These are phyloP conservation scores for Myxozyma melibiosi DNA, from an alignment of 805 yeast species.

Conservation along the genomic window DNA sequence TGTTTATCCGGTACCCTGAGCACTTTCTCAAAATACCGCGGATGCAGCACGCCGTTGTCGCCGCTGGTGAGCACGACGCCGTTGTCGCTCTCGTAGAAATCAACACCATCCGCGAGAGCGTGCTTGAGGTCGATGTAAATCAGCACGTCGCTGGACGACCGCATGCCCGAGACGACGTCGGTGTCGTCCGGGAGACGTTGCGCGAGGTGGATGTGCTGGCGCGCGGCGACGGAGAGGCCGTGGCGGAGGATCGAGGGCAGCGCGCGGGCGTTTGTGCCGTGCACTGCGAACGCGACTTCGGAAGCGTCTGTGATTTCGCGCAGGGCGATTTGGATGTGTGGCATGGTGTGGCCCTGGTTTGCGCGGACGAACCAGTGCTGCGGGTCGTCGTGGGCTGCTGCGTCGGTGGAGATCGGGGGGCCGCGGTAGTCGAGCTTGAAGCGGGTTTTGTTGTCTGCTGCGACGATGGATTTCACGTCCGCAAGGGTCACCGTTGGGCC, in stretches of 20 bases:
- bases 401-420: slow-evolving; percentile 10
- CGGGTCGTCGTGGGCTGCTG: background rate
- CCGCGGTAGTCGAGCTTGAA: slow-evolving; percentile 53
- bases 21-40: slow-evolving; percentile 49
- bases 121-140: slow-evolving; percentile 63
- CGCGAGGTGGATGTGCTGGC: slow-evolving; percentile 89
- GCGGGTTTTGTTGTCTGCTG: slow-evolving; percentile 67
- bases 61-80: slow-evolving; percentile 75
- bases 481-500: slow-evolving; percentile 60
- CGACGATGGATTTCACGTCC: slow-evolving; percentile 65
- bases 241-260: slow-evolving; percentile 51
- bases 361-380: slow-evolving; percentile 65
- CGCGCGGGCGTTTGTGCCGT: slow-evolving; percentile 66
- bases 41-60: slow-evolving; percentile 55
- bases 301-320: slow-evolving; percentile 43
- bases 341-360: slow-evolving; percentile 86
- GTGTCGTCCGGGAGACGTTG: slow-evolving; percentile 53
- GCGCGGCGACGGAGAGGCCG: slow-evolving; percentile 66
- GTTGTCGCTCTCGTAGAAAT: slow-evolving; percentile 66
- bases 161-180: slow-evolving; percentile 70
- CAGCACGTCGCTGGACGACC: slow-evolving; percentile 57
- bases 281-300: slow-evolving; percentile 63
- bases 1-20: slow-evolving; percentile 37
- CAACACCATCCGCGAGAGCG: slow-evolving; percentile 50
- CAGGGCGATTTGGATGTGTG: slow-evolving; percentile 40